Percentiles rank a stretch among this genome's conserved stretches.
Conservation (phyloP, 2,329 filamentous ascomycete genomes). For the Aureobasidium pullulans region DNA sequence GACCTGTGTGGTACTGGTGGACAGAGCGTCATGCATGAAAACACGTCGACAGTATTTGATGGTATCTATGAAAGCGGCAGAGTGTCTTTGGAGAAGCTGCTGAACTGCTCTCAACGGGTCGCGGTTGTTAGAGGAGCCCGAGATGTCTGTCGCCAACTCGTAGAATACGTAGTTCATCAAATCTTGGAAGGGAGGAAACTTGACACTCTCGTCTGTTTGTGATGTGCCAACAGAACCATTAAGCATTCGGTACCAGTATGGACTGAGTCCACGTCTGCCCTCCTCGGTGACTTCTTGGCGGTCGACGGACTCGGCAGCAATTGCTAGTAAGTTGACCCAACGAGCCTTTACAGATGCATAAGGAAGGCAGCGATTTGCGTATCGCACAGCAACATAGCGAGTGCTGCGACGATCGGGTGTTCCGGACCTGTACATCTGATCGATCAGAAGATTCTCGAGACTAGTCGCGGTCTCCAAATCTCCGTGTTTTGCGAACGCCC, state of each 20-base stretch:
- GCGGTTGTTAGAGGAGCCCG: background rate
- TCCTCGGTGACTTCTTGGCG: conserved; percentile 82
- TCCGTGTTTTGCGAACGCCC: conserved; percentile 45
- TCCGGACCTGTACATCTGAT: conserved; percentile 41
- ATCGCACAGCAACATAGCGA: conserved; percentile 75
- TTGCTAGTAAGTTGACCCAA: conserved; percentile 81
- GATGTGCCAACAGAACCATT: conserved; percentile 36
- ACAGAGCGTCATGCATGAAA: conserved; percentile 51
- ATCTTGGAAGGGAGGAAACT: conserved; percentile 38
- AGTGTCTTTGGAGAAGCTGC: conserved; percentile 15
- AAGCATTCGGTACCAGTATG: conserved; percentile 61
- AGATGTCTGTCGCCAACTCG: background rate
- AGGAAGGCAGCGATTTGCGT: conserved; percentile 79
- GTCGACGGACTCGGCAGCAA: conserved; percentile 59
- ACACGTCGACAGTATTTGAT: conserved; percentile 61
- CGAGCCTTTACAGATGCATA: conserved; percentile 72
- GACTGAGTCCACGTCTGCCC: conserved; percentile 78
- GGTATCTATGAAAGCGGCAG: conserved; percentile 58
- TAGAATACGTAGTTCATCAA: conserved; percentile 28
- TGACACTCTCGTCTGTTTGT: conserved; percentile 21
- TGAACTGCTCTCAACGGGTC: background rate
- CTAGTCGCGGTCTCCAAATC: conserved; percentile 35
- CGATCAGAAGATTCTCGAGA: conserved; percentile 54
- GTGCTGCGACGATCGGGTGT: conserved; percentile 51
- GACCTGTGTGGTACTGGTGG: conserved; percentile 33